Percentiles rank a stretch among this genome's conserved stretches.
These are phyloP conservation scores for Soucietia sequanensis DNA, from an alignment of 805 yeast genomes.

Conservation along the genomic window DNA sequence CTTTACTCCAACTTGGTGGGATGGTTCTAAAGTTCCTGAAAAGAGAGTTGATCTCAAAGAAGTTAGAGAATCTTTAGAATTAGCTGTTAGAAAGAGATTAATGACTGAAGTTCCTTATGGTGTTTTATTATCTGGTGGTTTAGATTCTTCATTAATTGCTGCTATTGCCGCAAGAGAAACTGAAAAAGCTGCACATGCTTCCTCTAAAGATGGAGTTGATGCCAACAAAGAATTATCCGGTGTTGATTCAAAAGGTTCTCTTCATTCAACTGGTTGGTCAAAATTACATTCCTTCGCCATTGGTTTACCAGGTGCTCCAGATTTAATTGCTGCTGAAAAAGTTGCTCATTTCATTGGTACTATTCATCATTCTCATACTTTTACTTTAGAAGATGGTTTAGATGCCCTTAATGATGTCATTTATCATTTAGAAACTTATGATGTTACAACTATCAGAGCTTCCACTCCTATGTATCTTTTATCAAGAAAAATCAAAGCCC, in stretches of 20 bases:
- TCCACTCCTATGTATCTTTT: conserved; percentile 98
- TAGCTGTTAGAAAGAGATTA: conserved; percentile 96
- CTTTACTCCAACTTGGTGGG: conserved; percentile 95
- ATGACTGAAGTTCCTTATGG: conserved; percentile 99
- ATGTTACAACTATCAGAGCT: conserved; percentile 98
- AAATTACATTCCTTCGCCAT: conserved; percentile 93
- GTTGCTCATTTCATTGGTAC: conserved; percentile 97
- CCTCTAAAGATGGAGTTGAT: conserved; percentile 49
- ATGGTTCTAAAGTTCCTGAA: conserved; percentile 70
- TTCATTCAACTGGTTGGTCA: conserved; percentile 74
- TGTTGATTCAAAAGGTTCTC: conserved; percentile 83
- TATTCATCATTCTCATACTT: conserved; percentile 96
- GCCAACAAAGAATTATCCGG: conserved; percentile 81
- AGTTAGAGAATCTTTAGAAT: conserved; percentile 80
- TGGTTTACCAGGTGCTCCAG: conserved; percentile 98
- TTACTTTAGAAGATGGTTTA: conserved; percentile 94
- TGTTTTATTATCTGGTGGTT: conserved; percentile 94
- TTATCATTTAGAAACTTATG: conserved; percentile 94
- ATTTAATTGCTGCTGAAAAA: conserved; percentile 90
- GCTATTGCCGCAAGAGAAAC: conserved; percentile 97
- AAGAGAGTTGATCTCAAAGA: conserved; percentile 68
- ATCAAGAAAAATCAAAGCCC: conserved; percentile 97
- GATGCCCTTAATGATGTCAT: conserved; percentile 95
- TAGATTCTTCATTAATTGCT: conserved; percentile 95
- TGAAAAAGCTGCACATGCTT: conserved; percentile 58